Conservation (phyloP, 129 eudicot species). For the Artemisia tridentata region DNA sequence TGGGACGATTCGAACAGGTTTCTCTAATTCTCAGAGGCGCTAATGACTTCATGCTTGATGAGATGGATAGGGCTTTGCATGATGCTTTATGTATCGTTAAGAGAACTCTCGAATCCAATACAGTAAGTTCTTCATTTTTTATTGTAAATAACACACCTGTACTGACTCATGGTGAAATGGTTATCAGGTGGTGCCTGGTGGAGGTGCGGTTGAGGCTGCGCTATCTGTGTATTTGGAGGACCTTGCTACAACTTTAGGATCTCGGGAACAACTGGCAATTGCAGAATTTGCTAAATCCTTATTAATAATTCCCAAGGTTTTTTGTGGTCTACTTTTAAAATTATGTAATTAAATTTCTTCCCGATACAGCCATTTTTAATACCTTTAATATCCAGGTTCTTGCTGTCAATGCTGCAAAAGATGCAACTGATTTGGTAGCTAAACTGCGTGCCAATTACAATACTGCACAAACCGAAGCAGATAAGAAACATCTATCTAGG, state of each 20-base stretch:
- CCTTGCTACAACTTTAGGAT: constrained; percentile 92
- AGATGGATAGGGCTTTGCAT: constrained; percentile 96
- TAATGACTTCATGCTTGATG: constrained; percentile 95
- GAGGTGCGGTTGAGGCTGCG: constrained; percentile 98
- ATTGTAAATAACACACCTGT: not conserved
- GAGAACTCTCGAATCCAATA: constrained; percentile 89
- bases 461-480: constrained; percentile 94
- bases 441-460: constrained; percentile 87
- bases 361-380: not conserved
- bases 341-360: constrained; percentile 1
- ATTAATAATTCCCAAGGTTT: constrained; percentile 75
- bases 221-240: constrained; percentile 86
- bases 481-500: constrained; percentile 94
- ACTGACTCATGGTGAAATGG: not conserved
- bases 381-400: constrained; percentile 51
- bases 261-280: constrained; percentile 93
- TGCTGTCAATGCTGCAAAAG: constrained; percentile 96
- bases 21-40: constrained; percentile 91
- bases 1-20: constrained; percentile 44
- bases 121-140: constrained; percentile 37
- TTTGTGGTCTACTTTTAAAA: not conserved
- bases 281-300: constrained; percentile 94
- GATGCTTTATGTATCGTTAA: constrained; percentile 91
- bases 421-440: constrained; percentile 91
- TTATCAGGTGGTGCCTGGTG: constrained; percentile 92